Base-by-base conservation (phyloP, 2,329 filamentous ascomycete species). In the Colletotrichum australisinense region DNA sequence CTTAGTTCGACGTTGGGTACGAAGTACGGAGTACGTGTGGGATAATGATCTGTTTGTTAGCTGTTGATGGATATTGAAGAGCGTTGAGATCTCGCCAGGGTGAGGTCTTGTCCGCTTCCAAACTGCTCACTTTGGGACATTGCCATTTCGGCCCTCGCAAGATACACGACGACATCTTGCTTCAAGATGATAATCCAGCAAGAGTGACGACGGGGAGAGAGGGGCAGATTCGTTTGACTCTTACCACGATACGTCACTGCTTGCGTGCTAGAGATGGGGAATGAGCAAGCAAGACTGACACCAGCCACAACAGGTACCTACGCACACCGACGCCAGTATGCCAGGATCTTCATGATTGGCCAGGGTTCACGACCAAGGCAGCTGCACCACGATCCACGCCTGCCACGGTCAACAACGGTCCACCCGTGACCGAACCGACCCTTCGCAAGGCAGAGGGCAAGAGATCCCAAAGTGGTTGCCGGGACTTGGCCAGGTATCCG, bases 21-120 rank as follows among this genome's bases (percentile, higher is more conserved):
- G 11, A 35, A 5, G 32, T 35, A 35, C 32, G 32, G 32, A 35
- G 32, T 12, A 38, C 9, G 19, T 19, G 26, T 28, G 26, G 24
- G 57, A 30, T 24, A n/a, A 42, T 72, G 66, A 66, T 56, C 69
- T 63, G 70, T 69, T 72, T 69, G 66, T 72, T 55, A 64, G 59
- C 70, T 69, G 70, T 70, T 65, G 53, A n/a, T 14, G 19, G 57
- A 52, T 42, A 49, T 57, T 26, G 57, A 58, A 28, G 30, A 8
- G 49, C 46, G 57, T 68, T 38, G 19, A 26, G 5, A 58, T 68
- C 69, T 58, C 69, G 12, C 65, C 66, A 72, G 58, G 28, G 30
- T 35, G 28, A 26, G 26, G n/a, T 28, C 19, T 42, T 64, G 30
- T 24, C 11, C 60, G 14, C 26, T 9, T 11, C n/a, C 60, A 28